Evolutionary conservation across 768 basidiomycete genomes (phyloP), one percentile per base, ranked within the genome.

Genomic region (Tubosaeta sp.): DNA sequence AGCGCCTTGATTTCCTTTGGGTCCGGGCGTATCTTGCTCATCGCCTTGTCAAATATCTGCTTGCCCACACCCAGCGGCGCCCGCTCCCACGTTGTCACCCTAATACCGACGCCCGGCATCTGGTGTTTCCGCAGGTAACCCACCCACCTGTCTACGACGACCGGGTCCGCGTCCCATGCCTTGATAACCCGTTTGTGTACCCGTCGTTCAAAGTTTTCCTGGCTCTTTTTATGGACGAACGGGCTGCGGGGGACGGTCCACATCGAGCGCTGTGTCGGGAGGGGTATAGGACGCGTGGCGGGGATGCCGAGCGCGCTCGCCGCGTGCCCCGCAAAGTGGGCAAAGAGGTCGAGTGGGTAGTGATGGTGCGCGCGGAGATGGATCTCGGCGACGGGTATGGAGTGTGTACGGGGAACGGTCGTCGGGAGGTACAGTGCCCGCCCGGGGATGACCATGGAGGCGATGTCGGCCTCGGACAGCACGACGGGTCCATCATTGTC

Each of bases 201-300:
- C 61, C 76, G 80, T 26, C 91, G 75, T 67, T 93, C 87, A 67
- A 95, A 98, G 71, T 97, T 98, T 74, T 98, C 94, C 70, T 97
- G 94, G 16, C 80, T 74, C 71, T 95, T 97, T 65, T 98, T 98
- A 69, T 95, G 87, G 6, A 82, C 85, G 65, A 98, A 98, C 10
- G 95, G 95, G 4, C 83, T 80, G 33, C 86, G 81, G 9, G 79
- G 76, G 16, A 97, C 94, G 0, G 95, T 97, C 85, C 90, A 91
- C 10, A 97, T 72, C 5, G 79, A 75, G 42, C 89, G 86, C 57
- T 85, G 76, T 3, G 80, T 90, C 0, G 92, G 93, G 0, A 95
- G 80, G 5, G 72, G 70, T 13, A 77, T 76, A 11, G 84, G 76
- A 16, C 77, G 75, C 3, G 90, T 85, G 32, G 79, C 75, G 1